These are phyloP conservation scores for Diaporthe vaccinii DNA, from an alignment of 2,329 filamentous ascomycete genomes.

Conservation along the genomic window DNA sequence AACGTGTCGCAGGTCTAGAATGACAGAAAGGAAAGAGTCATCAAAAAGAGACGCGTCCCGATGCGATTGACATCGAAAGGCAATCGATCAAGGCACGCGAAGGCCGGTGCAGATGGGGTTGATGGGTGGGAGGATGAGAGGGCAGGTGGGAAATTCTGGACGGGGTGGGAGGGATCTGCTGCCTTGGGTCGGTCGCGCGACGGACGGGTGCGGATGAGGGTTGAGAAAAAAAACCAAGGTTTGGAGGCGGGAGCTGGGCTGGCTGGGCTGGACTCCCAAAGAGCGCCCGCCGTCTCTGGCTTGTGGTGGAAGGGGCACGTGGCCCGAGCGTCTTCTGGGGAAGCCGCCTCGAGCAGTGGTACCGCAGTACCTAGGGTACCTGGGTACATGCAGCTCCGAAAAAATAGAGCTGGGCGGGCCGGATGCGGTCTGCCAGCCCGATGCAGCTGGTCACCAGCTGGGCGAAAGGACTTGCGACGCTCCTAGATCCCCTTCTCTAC, in stretches of 20 bases:
- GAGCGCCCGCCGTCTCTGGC: neutral
- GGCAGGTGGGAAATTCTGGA: constrained; percentile 23
- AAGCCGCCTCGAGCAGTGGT: neutral
- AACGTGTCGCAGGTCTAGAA: constrained; percentile 39
- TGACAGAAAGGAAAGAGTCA: constrained; percentile 38
- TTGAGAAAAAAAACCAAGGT: constrained; percentile 39
- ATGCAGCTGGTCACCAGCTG: constrained; percentile 28
- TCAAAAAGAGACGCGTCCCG: constrained; percentile 30
- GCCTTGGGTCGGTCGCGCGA: constrained; percentile 35
- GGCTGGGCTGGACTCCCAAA: constrained; percentile 23
- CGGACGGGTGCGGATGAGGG: constrained; percentile 30
- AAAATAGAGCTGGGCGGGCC: neutral
- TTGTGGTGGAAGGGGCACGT: neutral
- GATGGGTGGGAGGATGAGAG: constrained; percentile 20
- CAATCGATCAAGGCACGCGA: constrained; percentile 10
- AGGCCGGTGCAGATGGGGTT: constrained; percentile 19
- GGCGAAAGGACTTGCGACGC: neutral
- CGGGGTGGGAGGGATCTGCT: constrained; percentile 40
- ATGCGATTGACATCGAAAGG: constrained; percentile 19
- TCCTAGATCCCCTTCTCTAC: neutral
- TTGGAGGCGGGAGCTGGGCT: constrained; percentile 31
- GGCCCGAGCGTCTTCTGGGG: constrained; percentile 33
- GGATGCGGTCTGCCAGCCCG: neutral
- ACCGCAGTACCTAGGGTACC: neutral
- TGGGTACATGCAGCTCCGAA: neutral